These are phyloP conservation scores for Viridothelium virens DNA, from an alignment of 495 filamentous ascomycete genomes.

Conservation along the genomic window DNA sequence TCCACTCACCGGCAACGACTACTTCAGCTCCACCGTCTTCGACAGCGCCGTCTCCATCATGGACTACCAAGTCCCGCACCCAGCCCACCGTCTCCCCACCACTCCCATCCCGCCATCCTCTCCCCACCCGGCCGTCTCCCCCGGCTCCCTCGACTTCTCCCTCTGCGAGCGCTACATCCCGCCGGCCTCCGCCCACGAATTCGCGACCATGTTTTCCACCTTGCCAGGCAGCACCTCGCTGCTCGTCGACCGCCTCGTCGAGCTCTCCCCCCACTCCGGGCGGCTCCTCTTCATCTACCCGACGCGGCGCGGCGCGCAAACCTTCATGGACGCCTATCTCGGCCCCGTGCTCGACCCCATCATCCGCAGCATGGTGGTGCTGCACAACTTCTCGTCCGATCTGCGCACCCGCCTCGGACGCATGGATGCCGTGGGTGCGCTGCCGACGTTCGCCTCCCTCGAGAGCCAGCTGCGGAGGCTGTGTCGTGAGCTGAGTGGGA, in stretches of 20 bases:
- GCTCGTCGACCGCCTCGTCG: slow-evolving; percentile 58
- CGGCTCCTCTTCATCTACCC: slow-evolving; percentile 63
- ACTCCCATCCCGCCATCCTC: slow-evolving; percentile 27
- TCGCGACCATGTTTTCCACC: slow-evolving; percentile 51
- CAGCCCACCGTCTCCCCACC: slow-evolving; percentile 43
- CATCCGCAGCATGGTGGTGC: slow-evolving; percentile 55
- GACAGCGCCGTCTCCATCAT: slow-evolving; percentile 51
- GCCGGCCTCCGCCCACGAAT: slow-evolving; percentile 53
- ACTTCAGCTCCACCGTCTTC: slow-evolving; percentile 47
- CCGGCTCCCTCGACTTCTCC: slow-evolving; percentile 55
- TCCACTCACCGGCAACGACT: slow-evolving; percentile 45
- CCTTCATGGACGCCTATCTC: slow-evolving; percentile 58
- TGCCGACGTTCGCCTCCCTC: slow-evolving; percentile 54
- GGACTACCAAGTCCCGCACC: slow-evolving; percentile 44
- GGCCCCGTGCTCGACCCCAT: slow-evolving; percentile 61
- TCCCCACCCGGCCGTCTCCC: slow-evolving; percentile 57
- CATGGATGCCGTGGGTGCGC: slow-evolving; percentile 50
- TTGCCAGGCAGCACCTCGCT: slow-evolving; percentile 45
- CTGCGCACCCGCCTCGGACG: slow-evolving; percentile 50
- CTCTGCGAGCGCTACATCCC: slow-evolving; percentile 67
- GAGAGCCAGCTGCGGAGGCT: slow-evolving; percentile 44
- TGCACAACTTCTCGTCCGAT: slow-evolving; percentile 55
- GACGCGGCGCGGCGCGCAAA: slow-evolving; percentile 52
- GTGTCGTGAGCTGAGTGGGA: slow-evolving; percentile 30
- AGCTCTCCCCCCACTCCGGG: slow-evolving; percentile 54